Percentiles rank a stretch among this genome's conserved stretches.
Conservation (phyloP, 2,329 filamentous ascomycete species). For the Trichoderma harzianum region DNA sequence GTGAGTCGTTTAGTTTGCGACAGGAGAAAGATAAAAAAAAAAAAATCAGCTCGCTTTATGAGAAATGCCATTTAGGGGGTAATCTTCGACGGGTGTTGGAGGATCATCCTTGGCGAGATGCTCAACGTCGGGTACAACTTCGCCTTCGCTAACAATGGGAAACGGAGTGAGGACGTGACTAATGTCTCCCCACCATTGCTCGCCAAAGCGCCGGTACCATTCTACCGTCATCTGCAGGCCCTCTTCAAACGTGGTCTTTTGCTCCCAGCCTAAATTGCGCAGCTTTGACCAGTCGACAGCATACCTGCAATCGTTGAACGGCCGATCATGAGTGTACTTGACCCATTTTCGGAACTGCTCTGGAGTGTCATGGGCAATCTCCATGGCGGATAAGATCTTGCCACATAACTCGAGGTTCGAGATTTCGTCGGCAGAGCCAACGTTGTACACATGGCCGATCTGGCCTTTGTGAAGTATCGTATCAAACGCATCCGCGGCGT, state of each 20-base stretch:
- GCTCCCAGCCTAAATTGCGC: conserved; percentile 64
- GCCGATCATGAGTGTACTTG: conserved; percentile 72
- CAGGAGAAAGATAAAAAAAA: background rate
- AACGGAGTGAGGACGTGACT: conserved; percentile 66
- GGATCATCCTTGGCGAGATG: conserved; percentile 35
- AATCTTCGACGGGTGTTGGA: conserved; percentile 25
- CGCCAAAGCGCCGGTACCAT: conserved; percentile 66
- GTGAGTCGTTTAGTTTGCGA: too few relatives aligned
- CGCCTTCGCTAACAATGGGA: conserved; percentile 55
- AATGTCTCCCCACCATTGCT: conserved; percentile 71
- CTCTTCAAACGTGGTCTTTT: conserved; percentile 61
- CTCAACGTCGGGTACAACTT: conserved; percentile 51
- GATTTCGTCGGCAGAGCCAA: conserved; percentile 73
- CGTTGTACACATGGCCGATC: conserved; percentile 76
- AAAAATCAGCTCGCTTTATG: conserved; percentile 6
- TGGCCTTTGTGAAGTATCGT: conserved; percentile 76
- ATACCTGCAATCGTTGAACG: conserved; percentile 74
- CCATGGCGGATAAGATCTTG: conserved; percentile 61
- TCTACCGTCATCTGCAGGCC: conserved; percentile 63
- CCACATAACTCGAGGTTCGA: conserved; percentile 69
- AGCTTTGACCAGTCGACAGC: conserved; percentile 69
- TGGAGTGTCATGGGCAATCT: conserved; percentile 47
- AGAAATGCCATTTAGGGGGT: conserved; percentile 18
- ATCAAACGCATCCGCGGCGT: conserved; percentile 79
- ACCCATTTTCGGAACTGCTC: conserved; percentile 62